phyloP scores from a whole-genome alignment of 257 asterid genomes.

The Euphrasia confusa region DNA sequence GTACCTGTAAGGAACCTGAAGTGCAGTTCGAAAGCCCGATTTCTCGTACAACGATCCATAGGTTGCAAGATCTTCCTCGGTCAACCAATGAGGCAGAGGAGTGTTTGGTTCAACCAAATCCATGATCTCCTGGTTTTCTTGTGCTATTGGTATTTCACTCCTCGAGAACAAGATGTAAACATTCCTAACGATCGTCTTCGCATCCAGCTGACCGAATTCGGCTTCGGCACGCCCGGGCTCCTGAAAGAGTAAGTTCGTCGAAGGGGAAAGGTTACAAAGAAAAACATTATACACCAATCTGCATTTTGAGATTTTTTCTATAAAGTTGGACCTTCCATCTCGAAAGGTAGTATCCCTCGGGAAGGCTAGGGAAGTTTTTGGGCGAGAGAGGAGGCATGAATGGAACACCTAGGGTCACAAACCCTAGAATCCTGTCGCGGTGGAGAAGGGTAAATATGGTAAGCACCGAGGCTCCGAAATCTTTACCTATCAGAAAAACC shows the following conservation, averaged over 20 bases:
- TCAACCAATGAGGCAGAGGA: not conserved
- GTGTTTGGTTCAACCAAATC: conserved; percentile 40
- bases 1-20: not conserved
- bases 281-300: too few relatives aligned
- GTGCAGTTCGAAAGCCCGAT: conserved; percentile 1
- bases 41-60: conserved; percentile 1
- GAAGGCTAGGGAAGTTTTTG: conserved; percentile 30
- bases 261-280: too few relatives aligned
- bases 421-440: conserved; percentile 47
- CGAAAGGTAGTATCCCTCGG: conserved; percentile 62
- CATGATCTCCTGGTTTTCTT: conserved; percentile 65
- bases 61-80: not conserved
- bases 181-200: conserved; percentile 64
- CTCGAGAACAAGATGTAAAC: conserved; percentile 64
- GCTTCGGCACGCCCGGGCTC: conserved; percentile 35
- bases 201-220: conserved; percentile 65
- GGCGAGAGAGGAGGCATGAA: conserved; percentile 37
- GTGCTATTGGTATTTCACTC: conserved; percentile 58
- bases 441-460: conserved; percentile 49
- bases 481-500: conserved; percentile 43
- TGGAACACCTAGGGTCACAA: conserved; percentile 59
- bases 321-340: conserved; percentile 55
- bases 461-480: conserved; percentile 54
- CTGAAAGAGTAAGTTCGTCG: not conserved
- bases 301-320: too few relatives aligned